Evolutionary conservation across 805 yeast species (phyloP).

Genomic region (Diddensiella santjacobensis): DNA sequence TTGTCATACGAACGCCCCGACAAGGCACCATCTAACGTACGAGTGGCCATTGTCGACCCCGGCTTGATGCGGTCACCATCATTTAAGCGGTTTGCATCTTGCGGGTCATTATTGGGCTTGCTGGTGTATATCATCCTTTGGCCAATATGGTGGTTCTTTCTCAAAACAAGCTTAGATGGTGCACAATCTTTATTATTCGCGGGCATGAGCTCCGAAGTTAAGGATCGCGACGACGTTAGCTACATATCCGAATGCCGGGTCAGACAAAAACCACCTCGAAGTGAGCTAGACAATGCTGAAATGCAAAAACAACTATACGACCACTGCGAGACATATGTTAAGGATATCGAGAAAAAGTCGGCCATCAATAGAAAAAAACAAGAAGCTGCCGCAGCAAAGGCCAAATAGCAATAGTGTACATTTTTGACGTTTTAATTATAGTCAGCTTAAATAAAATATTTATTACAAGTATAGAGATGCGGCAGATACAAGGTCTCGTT

Average conservation of each 20-base stretch:
- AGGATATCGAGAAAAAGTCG: conserved; percentile 60
- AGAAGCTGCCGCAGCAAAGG: conserved; percentile 25
- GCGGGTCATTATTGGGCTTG: conserved; percentile 67
- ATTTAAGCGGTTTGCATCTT: conserved; percentile 68
- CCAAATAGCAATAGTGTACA: background rate
- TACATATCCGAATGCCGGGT: conserved; percentile 68
- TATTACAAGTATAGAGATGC: conserved; percentile 73
- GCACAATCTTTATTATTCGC: conserved; percentile 74
- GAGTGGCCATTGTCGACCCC: conserved; percentile 78
- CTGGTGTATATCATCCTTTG: conserved; percentile 62
- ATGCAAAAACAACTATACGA: conserved; percentile 60
- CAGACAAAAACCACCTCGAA: conserved; percentile 47
- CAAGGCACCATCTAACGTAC: conserved; percentile 60
- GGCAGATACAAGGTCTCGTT: conserved; percentile 94
- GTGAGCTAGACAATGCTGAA: conserved; percentile 59
- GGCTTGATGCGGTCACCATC: conserved; percentile 89
- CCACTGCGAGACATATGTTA: conserved; percentile 56
- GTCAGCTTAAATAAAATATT: background rate
- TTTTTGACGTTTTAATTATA: background rate
- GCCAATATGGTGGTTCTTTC: conserved; percentile 79
- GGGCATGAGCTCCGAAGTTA: conserved; percentile 65
- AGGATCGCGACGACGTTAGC: conserved; percentile 58
- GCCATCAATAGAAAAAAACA: conserved; percentile 60
- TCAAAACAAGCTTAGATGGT: conserved; percentile 74
- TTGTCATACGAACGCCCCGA: conserved; percentile 61